phyloP scores from a whole-genome alignment of 805 yeast species.

The Candida endomychidarum region DNA sequence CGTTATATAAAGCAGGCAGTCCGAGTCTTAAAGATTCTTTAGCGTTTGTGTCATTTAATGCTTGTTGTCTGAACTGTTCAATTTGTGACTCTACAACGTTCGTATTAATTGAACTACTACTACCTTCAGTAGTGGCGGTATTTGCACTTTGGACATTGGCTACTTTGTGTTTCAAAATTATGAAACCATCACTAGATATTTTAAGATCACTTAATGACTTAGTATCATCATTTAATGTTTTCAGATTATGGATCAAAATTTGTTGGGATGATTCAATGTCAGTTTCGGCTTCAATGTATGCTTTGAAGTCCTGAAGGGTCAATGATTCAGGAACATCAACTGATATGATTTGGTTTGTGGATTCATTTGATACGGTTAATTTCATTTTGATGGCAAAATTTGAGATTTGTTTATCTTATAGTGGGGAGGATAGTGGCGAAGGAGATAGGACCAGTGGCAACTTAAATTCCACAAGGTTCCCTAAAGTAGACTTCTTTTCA shows the following conservation, averaged over 20 bases:
- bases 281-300: constrained; percentile 71
- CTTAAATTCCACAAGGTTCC: no score
- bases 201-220: constrained; percentile 46
- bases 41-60: constrained; percentile 41
- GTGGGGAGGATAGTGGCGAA: neutral
- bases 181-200: constrained; percentile 58
- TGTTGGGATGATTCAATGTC: constrained; percentile 48
- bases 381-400: constrained; percentile 19
- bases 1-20: constrained; percentile 49
- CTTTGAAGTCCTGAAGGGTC: constrained; percentile 65
- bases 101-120: constrained; percentile 4
- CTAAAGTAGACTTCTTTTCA: no score
- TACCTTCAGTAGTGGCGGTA: constrained; percentile 5
- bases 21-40: constrained; percentile 33
- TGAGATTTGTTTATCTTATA: neutral
- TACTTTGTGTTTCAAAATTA: constrained; percentile 39
- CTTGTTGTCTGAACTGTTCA: constrained; percentile 51
- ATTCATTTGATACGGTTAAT: constrained; percentile 25
- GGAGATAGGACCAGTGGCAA: neutral
- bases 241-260: constrained; percentile 49
- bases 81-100: constrained; percentile 28
- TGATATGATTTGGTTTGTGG: constrained; percentile 26
- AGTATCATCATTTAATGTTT: constrained; percentile 27
- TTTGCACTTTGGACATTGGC: constrained; percentile 11
- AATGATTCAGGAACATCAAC: constrained; percentile 69